phyloP scores from a whole-genome alignment of 2,329 filamentous ascomycete species.

The Pleoardoris graminearum region DNA sequence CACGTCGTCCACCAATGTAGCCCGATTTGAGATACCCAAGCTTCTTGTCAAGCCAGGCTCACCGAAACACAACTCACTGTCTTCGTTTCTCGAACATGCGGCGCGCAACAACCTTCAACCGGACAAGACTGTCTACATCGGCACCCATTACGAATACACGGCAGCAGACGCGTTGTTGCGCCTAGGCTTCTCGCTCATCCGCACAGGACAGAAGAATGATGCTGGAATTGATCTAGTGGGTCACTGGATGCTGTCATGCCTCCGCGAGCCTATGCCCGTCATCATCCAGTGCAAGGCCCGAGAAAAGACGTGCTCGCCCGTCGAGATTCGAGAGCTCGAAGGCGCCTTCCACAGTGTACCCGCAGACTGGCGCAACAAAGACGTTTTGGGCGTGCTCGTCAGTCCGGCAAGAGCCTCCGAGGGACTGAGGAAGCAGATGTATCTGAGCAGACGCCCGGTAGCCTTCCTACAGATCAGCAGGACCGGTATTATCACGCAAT shows the following conservation, averaged over 20 bases:
- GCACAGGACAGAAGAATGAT: slow-evolving; percentile 69
- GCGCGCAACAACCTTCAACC: slow-evolving; percentile 59
- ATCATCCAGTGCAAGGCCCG: slow-evolving; percentile 72
- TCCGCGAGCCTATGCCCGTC: slow-evolving; percentile 46
- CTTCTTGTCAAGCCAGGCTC: slow-evolving; percentile 36
- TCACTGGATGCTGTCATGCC: slow-evolving; percentile 60
- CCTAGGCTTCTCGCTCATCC: slow-evolving; percentile 66
- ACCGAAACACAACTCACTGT: slow-evolving; percentile 63
- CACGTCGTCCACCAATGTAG: slow-evolving; percentile 28
- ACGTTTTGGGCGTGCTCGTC: slow-evolving; percentile 70
- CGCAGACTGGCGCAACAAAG: slow-evolving; percentile 67
- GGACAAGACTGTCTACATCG: slow-evolving; percentile 65
- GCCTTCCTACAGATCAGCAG: slow-evolving; percentile 67
- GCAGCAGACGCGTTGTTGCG: slow-evolving; percentile 59
- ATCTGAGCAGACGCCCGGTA: slow-evolving; percentile 69
- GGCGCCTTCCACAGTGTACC: slow-evolving; percentile 77
- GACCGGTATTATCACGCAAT: slow-evolving; percentile 64
- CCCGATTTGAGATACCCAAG: slow-evolving; percentile 33
- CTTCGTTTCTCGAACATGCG: slow-evolving; percentile 68
- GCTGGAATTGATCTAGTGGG: slow-evolving; percentile 76
- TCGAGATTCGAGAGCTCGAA: slow-evolving; percentile 72
- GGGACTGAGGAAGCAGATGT: slow-evolving; percentile 74
- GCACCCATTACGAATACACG: slow-evolving; percentile 78
- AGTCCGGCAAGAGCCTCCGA: slow-evolving; percentile 72
- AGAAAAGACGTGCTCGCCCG: slow-evolving; percentile 54